Base-by-base conservation (phyloP, 805 yeast species). In the Saturnispora saitoi region DNA sequence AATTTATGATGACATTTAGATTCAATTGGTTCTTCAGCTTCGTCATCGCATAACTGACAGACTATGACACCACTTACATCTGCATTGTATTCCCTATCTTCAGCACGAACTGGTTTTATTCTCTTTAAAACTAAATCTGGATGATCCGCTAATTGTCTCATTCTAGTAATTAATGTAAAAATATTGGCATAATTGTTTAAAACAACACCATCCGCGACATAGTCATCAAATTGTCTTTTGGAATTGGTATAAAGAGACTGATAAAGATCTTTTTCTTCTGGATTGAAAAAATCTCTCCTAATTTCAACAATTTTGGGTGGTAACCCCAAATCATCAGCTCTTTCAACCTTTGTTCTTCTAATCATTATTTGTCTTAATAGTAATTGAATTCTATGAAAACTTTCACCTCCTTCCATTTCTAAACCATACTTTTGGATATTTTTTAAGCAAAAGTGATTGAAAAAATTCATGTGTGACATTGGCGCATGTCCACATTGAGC, bases 71-170 rank as follows among this genome's bases (percentile, higher is more conserved):
- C 76, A 59, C 55, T 58, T 67, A 51, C 28, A 15, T 50, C 50
- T n/a, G 40, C 62, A 20, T 58, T 65, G 32, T 63, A 62, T 4
- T 59, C 57, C n/a, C 56, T 53, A 6, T 48, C 38, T 19, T 51
- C 38, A 10, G 68, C 59, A 3, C 77, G 77, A 4, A 45, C 48
- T 14, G 29, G 19, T 29, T 81, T 63, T 53, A 64, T 74, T 46
- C 90, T 72, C 56, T 89, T 81, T 61, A 93, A 70, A 1, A 93
- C 97, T 53, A 93, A 70, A 67, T 93, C 99, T 0, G 99, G 99
- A 65, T 93, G 99, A 64, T 93, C 99, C 0, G 99, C 98, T 57
- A 93, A 71, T 66, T 93, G 99, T 58, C 99, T 78, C 99, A 93
- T 95, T 58, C 99, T 73, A 0, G 99, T 93, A 59, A 93, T 90